Percentiles rank a stretch among this genome's conserved stretches.
These are phyloP conservation scores for Myxozyma neotropica DNA, from an alignment of 805 yeast species.

Conservation along the genomic window DNA sequence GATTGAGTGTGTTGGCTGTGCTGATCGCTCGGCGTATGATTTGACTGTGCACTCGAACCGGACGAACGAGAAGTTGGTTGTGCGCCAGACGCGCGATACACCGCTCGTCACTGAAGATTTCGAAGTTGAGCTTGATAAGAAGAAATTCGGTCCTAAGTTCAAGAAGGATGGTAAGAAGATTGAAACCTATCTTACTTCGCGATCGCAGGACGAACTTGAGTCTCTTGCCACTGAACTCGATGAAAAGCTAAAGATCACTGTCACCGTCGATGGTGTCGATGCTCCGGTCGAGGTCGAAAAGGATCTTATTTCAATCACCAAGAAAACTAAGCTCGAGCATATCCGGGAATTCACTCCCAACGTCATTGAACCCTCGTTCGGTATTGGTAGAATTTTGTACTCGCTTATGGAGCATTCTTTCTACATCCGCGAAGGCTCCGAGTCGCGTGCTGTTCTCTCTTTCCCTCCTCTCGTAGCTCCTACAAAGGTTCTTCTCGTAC, in stretches of 20 bases:
- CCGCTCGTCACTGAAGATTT: slow-evolving; percentile 80
- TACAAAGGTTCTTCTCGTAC: slow-evolving; percentile 93
- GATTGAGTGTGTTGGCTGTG: slow-evolving; percentile 99
- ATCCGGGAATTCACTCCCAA: slow-evolving; percentile 94
- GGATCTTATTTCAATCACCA: slow-evolving; percentile 71
- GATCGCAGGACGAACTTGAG: slow-evolving; percentile 85
- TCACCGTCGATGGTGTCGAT: slow-evolving; percentile 63
- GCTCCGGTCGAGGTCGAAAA: slow-evolving; percentile 70
- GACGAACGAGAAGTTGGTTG: slow-evolving; percentile 93
- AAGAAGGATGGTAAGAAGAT: slow-evolving; percentile 95
- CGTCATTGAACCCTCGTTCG: slow-evolving; percentile 98
- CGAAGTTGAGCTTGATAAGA: slow-evolving; percentile 88
- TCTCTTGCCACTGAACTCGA: slow-evolving; percentile 69
- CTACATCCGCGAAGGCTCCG: slow-evolving; percentile 92
- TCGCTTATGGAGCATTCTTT: slow-evolving; percentile 89
- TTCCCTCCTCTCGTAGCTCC: slow-evolving; percentile 97
- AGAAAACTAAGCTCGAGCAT: slow-evolving; percentile 81
- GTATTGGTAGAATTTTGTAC: slow-evolving; percentile 96
- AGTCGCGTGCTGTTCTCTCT: slow-evolving; percentile 85
- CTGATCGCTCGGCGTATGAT: slow-evolving; percentile 98
- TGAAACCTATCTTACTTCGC: slow-evolving; percentile 71
- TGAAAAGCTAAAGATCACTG: slow-evolving; percentile 62
- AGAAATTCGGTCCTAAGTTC: slow-evolving; percentile 96
- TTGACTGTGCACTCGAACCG: slow-evolving; percentile 91
- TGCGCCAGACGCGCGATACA: slow-evolving; percentile 82